A percentile compares a stretch with the other conserved stretches of the same genome.
Evolutionary conservation across 2,329 filamentous ascomycete genomes (phyloP).

Genomic region (Diaporthe sp.): DNA sequence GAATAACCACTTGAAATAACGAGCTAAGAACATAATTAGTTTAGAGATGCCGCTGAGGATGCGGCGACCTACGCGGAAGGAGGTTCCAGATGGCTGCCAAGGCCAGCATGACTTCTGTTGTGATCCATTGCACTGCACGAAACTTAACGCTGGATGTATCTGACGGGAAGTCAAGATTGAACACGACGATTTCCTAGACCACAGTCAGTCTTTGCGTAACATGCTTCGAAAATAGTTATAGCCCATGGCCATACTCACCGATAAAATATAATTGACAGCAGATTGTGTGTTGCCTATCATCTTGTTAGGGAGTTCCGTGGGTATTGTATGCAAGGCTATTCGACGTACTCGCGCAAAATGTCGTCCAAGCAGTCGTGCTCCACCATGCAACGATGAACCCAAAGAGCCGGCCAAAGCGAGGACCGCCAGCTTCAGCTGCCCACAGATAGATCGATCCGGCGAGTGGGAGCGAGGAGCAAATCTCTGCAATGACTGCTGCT

Average conservation of each 20-base stretch:
- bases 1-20: constrained; percentile 64
- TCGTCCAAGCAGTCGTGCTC: constrained; percentile 74
- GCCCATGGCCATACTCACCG: constrained; percentile 50
- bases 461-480: constrained; percentile 70
- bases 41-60: rapidly evolving
- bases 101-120: constrained; percentile 64
- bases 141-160: constrained; percentile 68
- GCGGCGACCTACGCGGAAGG: constrained; percentile 57
- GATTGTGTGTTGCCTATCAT: constrained; percentile 61
- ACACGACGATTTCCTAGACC: constrained; percentile 67
- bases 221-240: background rate
- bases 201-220: background rate
- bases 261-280: constrained; percentile 66
- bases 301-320: background rate
- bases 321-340: no score
- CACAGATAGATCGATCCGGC: constrained; percentile 73
- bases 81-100: constrained; percentile 65
- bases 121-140: constrained; percentile 72
- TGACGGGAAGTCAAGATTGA: constrained; percentile 67
- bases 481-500: constrained; percentile 71
- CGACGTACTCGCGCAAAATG: constrained; percentile 63
- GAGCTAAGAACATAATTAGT: constrained; percentile 48
- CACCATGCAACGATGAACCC: constrained; percentile 76
- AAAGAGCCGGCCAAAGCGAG: constrained; percentile 66
- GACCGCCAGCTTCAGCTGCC: constrained; percentile 71